Base-by-base conservation (phyloP, 495 filamentous ascomycete species). In the Neurospora sp. region DNA sequence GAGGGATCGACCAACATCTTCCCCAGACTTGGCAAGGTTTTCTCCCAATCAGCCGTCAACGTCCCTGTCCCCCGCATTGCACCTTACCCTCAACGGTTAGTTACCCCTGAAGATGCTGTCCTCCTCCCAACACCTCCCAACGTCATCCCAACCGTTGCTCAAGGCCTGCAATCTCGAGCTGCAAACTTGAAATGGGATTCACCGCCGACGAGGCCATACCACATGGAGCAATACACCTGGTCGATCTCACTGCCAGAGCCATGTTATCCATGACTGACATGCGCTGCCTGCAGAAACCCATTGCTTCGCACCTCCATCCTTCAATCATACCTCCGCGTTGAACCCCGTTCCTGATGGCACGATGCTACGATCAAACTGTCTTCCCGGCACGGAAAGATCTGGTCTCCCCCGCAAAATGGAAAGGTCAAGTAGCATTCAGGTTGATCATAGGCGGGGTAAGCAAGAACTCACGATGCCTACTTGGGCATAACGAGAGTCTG, bases 1-100 rank as follows among this genome's bases (percentile, higher is more conserved):
- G 73, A 74, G 73, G 73, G 42, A 71, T 66, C 40, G 35, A 38
- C 44, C 38, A 60, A 70, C 69, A 60, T 54, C 70, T 74, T 49
- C 73, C 70, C 73, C 60, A 54, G 62, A 62, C 46, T 74, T 23
- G 70, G 35, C 73, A 74, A 62, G 46, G 46, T 23, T 38, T 70
- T 44, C 18, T 23, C 72, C 70, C 73, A 74, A 66, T 31, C 39
- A 60, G 20, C 49, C 49, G 20, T 60, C 49, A 27, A 60, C 20
- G 49, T 60, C 20, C 20, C 49, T 60, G 49, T 14, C 20, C 49
- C 49, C 49, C 49, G 49, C 20, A 60, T 60, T 60, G 20, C 49
- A 27, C 49, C 11, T 60, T 60, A 60, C 49, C 20, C 49, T 60
- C 20, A 5, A 60, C 49, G 49, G 20, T 27, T 60, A 60, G 20